Conservation (phyloP, 257 asterid genomes). For the Fraxinus americana region DNA sequence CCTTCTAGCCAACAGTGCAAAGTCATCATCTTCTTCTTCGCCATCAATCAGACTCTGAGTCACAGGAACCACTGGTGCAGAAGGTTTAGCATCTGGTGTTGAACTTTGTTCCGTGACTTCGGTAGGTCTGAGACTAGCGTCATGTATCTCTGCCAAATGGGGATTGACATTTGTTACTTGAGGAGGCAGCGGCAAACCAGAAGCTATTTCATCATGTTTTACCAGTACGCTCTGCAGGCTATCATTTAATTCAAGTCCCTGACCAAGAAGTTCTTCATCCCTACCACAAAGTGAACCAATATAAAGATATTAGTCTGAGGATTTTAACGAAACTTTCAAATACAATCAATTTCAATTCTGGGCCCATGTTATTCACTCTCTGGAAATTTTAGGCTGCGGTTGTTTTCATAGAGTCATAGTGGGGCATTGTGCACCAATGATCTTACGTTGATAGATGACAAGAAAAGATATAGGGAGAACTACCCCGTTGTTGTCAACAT, state of each 20-base stretch:
- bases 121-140: constrained; percentile 34
- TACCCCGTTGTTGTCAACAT: constrained; percentile 68
- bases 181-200: constrained; percentile 68
- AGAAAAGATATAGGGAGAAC: constrained; percentile 2
- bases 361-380: background rate
- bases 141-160: constrained; percentile 34
- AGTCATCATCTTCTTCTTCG: constrained; percentile 95
- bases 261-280: constrained; percentile 84
- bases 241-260: constrained; percentile 91
- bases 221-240: constrained; percentile 66
- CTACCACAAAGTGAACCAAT: constrained; percentile 29
- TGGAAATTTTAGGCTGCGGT: background rate
- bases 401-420: background rate
- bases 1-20: constrained; percentile 95
- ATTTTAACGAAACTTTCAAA: background rate
- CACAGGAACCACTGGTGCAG: constrained; percentile 42
- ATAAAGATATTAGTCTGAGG: background rate
- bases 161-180: constrained; percentile 25
- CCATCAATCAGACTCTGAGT: constrained; percentile 41
- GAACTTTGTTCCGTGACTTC: constrained; percentile 28
- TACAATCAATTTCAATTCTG: background rate
- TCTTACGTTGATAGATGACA: background rate
- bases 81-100: constrained; percentile 33
- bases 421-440: background rate
- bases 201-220: constrained; percentile 78